Evolutionary conservation across 306 rosid species (phyloP).

Genomic region (Trifolium dubium): DNA sequence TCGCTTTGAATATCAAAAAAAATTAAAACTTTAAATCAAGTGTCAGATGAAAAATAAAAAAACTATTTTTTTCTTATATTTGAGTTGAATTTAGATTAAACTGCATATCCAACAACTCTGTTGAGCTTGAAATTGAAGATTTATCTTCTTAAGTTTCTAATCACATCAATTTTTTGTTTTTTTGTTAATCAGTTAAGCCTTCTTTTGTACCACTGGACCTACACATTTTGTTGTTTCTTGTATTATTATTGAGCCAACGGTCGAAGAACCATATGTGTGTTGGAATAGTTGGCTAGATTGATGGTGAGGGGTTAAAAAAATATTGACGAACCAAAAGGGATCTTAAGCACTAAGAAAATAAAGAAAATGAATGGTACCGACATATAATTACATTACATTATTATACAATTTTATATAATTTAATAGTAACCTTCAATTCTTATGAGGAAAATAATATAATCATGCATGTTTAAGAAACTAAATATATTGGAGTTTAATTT

Average conservation of each 20-base stretch:
- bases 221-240: slow-evolving; percentile 38
- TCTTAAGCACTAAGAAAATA: slow-evolving; percentile 32
- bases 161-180: slow-evolving; percentile 13
- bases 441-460: too few relatives aligned
- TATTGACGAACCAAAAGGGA: neutral
- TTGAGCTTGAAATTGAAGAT: slow-evolving; percentile 61
- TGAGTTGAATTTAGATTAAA: slow-evolving; percentile 1
- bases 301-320: neutral
- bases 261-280: slow-evolving; percentile 10
- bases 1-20: too few relatives aligned
- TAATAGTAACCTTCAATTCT: neutral
- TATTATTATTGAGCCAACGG: slow-evolving; percentile 12
- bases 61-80: too few relatives aligned
- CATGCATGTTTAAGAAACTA: too few relatives aligned
- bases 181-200: neutral
- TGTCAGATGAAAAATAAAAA: too few relatives aligned
- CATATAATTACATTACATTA: neutral
- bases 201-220: slow-evolving; percentile 22
- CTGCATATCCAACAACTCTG: neutral
- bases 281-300: neutral
- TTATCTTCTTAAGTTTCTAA: slow-evolving; percentile 55
- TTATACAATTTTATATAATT: neutral
- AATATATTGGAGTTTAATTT: too few relatives aligned
- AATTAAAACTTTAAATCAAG: too few relatives aligned
- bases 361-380: neutral